These are phyloP conservation scores for Aspergillus amoenus DNA, from an alignment of 2,329 filamentous ascomycete genomes.

Conservation along the genomic window DNA sequence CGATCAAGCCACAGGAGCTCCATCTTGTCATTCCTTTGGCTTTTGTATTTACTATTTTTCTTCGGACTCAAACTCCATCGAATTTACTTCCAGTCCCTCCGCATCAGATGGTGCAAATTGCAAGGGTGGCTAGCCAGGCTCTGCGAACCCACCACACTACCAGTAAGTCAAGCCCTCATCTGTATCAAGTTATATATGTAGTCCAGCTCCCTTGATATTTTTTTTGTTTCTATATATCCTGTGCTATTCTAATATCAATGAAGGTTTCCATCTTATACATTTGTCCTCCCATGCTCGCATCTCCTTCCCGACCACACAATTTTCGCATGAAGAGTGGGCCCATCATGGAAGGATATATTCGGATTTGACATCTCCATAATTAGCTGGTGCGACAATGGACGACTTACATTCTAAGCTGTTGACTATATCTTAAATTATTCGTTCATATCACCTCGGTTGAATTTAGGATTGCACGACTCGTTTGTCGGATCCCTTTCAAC, in stretches of 20 bases:
- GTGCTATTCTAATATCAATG: constrained; percentile 11
- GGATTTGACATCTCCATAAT: constrained; percentile 22
- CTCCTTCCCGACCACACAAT: constrained; percentile 15
- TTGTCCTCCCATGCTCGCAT: constrained; percentile 10
- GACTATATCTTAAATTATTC: background rate
- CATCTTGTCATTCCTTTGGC: constrained; percentile 1
- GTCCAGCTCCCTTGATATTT: background rate
- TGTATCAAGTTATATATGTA: background rate
- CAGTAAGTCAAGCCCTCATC: constrained; percentile 13
- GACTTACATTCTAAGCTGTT: background rate
- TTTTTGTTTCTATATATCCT: background rate
- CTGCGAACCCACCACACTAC: constrained; percentile 4
- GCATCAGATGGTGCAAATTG: constrained; percentile 1
- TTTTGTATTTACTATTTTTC: too few species aligned
- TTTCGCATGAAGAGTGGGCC: constrained; percentile 21
- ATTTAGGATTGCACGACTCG: background rate
- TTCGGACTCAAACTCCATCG: background rate
- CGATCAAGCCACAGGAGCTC: background rate
- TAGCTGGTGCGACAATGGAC: constrained; percentile 16
- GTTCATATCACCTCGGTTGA: background rate
- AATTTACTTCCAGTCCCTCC: background rate
- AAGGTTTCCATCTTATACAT: constrained; percentile 13
- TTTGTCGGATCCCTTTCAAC: background rate
- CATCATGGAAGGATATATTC: constrained; percentile 24
- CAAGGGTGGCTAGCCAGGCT: constrained; percentile 7